Percentiles rank a stretch among this genome's conserved stretches.
Evolutionary conservation across 768 basidiomycete genomes (phyloP).

Genomic region (Piloderma croceum): DNA sequence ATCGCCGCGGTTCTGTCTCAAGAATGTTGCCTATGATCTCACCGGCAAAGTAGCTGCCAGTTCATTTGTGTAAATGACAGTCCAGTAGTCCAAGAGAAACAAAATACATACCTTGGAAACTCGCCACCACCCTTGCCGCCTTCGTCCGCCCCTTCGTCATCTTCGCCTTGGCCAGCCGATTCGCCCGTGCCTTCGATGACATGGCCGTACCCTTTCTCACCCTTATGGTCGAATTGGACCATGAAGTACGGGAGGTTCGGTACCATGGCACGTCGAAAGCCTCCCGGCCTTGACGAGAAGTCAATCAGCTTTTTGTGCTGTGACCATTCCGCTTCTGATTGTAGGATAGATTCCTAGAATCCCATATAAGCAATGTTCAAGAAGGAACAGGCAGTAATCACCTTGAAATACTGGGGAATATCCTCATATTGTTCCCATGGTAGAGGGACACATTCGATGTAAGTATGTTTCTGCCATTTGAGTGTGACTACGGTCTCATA

Average conservation of each 20-base stretch:
- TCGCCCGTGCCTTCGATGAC: conserved; percentile 90
- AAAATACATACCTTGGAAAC: conserved; percentile 66
- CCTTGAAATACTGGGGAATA: conserved; percentile 91
- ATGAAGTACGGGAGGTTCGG: conserved; percentile 97
- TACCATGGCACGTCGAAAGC: conserved; percentile 93
- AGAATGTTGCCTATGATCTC: conserved; percentile 93
- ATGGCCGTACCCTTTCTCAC: conserved; percentile 96
- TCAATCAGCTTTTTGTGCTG: conserved; percentile 97
- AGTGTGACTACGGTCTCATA: conserved; percentile 89
- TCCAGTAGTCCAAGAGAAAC: conserved; percentile 2
- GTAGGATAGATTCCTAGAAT: conserved; percentile 81
- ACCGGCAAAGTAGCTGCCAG: conserved; percentile 79
- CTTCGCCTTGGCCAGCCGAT: conserved; percentile 53
- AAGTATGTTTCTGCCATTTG: conserved; percentile 86
- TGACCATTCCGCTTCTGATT: conserved; percentile 95
- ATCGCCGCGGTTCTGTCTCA: conserved; percentile 79
- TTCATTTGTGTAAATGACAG: background rate
- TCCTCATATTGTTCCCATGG: conserved; percentile 85
- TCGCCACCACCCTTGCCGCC: conserved; percentile 89
- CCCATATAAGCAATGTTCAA: background rate
- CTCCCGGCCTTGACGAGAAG: conserved; percentile 84
- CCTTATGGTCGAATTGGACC: conserved; percentile 97
- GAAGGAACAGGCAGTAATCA: conserved; percentile 23
- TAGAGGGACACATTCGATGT: conserved; percentile 90
- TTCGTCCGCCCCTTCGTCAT: conserved; percentile 66